Conservation (phyloP, 2,329 filamentous ascomycete genomes). For the Colletotrichum endophyticum region DNA sequence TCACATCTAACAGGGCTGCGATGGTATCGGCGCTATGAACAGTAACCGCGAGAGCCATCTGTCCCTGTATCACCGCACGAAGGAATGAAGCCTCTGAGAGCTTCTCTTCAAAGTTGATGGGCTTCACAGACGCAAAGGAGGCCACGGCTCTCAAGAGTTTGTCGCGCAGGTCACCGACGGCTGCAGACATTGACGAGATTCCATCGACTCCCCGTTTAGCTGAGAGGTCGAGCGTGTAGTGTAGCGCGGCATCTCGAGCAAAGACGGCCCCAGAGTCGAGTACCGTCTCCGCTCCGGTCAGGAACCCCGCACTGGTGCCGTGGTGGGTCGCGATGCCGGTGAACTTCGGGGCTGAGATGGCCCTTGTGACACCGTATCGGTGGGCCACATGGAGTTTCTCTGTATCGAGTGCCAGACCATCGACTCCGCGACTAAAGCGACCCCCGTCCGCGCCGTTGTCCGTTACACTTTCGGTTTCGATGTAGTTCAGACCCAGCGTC, state of each 20-base stretch:
- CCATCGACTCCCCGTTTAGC: conserved; percentile 44
- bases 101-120: conserved; percentile 38
- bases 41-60: conserved; percentile 59
- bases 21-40: conserved; percentile 70
- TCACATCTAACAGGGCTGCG: conserved; percentile 61
- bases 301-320: conserved; percentile 64
- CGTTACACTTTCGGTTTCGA: conserved; percentile 60
- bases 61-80: conserved; percentile 56
- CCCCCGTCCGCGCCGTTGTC: conserved; percentile 54
- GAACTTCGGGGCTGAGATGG: conserved; percentile 60
- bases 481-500: conserved; percentile 65
- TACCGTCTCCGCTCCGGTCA: conserved; percentile 51
- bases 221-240: conserved; percentile 59
- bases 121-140: conserved; percentile 35
- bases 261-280: conserved; percentile 57
- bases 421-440: conserved; percentile 62
- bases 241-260: conserved; percentile 56
- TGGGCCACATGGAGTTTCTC: conserved; percentile 60
- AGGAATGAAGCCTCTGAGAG: conserved; percentile 57
- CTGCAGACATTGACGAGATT: conserved; percentile 56
- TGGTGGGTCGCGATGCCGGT: conserved; percentile 47
- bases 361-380: conserved; percentile 62
- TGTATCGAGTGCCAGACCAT: conserved; percentile 60
- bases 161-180: conserved; percentile 53
- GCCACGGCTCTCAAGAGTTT: conserved; percentile 59